Evolutionary conservation across 2,329 filamentous ascomycete species (phyloP), one percentile per base, ranked within the genome.

Genomic region (Apiospora koreana): DNA sequence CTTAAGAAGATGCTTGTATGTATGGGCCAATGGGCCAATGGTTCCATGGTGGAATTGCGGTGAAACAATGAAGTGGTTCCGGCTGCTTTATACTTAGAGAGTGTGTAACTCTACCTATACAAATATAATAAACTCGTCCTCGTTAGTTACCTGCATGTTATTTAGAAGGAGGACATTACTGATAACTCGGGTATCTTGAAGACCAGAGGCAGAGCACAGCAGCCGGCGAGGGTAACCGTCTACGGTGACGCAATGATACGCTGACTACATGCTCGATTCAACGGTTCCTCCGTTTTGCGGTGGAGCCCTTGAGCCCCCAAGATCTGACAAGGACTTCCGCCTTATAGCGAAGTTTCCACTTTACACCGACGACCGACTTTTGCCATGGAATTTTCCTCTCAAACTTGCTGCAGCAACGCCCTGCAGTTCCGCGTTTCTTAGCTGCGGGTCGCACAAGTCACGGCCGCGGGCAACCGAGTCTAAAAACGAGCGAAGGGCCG

Each of bases 361-460:
- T 62, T 62, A 62, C 54, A 62, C 54, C 54, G 54, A 38, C 54
- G 54, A 62, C 54, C 54, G 54, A 62, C 54, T 62, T 50, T 31
- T 62, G 54, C 31, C 54, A 62, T 62, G 54, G 54, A 62, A 62
- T 62, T 38, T 62, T 38, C 38, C 41, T 42, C 41, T 62, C 28
- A 21, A 21, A n/a, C 54, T 62, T 62, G 54, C 54, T 62, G 54
- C 54, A 62, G 54, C 54, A 62, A 62, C 31, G 54, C 54, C 54
- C n/a, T 38, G 54, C 23, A n/a, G 21, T 62, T 62, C 54, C 54
- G 54, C 54, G 31, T 62, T 18, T 35, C 31, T 62, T 38, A 62
- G 54, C 54, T 62, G 54, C 54, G 54, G 54, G 54, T 62, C 54
- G 38, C 9, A 38, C 54, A 62, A 38, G 4, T 14, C 18, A 62